Evolutionary conservation across 768 basidiomycete genomes (phyloP).

Genomic region (Clitopilus hobsonii): DNA sequence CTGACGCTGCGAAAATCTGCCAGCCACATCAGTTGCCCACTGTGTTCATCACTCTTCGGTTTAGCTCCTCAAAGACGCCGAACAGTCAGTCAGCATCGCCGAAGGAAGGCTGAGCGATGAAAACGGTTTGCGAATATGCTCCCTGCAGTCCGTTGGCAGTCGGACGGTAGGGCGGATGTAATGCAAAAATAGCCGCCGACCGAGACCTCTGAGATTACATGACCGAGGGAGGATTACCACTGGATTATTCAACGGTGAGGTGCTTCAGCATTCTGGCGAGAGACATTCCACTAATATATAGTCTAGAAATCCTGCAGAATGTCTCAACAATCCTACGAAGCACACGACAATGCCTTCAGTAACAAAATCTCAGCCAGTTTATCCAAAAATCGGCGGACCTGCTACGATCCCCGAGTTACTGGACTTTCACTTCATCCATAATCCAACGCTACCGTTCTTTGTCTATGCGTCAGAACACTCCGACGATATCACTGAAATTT

Average conservation of each 20-base stretch:
- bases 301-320: not conserved
- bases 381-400: conserved; percentile 10
- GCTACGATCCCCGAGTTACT: conserved; percentile 13
- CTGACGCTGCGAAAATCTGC: not conserved
- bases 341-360: not conserved
- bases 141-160: not conserved
- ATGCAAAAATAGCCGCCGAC: not conserved
- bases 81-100: not conserved
- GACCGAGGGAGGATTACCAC: not conserved
- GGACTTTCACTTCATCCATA: conserved; percentile 17
- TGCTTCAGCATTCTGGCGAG: not conserved
- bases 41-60: not conserved
- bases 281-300: not conserved
- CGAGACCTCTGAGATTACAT: not conserved
- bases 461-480: conserved; percentile 13
- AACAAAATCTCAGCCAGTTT: not conserved
- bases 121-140: not conserved
- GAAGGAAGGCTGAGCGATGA: no score
- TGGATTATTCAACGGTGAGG: not conserved
- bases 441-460: conserved; percentile 13
- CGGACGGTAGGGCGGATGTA: not conserved
- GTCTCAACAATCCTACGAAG: not conserved
- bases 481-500: conserved; percentile 17
- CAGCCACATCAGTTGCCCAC: not conserved
- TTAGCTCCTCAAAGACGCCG: not conserved